Evolutionary conservation across 148 eudicot species (phyloP).

Genomic region (Rhododendron vialii): DNA sequence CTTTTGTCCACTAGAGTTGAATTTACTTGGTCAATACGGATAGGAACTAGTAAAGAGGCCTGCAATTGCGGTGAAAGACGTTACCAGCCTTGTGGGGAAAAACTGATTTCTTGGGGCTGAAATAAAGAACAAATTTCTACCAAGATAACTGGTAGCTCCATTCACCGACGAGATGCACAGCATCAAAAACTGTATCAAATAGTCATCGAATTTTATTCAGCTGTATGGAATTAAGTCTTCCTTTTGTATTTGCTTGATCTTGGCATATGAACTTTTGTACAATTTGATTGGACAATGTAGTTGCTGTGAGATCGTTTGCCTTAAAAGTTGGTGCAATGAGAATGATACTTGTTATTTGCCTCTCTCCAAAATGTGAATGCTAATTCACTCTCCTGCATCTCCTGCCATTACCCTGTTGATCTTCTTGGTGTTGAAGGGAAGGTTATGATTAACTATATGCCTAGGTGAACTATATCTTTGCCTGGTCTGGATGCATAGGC

Average conservation of each 20-base stretch:
- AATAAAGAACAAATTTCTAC: neutral
- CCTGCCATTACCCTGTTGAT: neutral
- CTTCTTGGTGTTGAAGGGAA: neutral
- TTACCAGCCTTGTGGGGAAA: neutral
- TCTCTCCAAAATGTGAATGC: neutral
- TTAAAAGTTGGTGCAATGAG: no score
- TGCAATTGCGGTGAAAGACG: neutral
- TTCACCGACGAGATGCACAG: neutral
- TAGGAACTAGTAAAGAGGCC: neutral
- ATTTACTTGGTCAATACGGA: neutral
- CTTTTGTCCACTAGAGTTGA: neutral
- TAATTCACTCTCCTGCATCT: neutral
- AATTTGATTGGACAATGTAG: neutral
- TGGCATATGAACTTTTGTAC: neutral
- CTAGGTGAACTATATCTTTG: neutral
- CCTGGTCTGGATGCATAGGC: neutral
- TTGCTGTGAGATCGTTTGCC: neutral
- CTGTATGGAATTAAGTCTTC: neutral
- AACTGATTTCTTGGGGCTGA: neutral
- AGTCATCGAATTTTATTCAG: neutral
- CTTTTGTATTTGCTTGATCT: neutral
- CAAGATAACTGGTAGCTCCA: neutral
- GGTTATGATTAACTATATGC: neutral
- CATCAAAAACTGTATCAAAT: neutral
- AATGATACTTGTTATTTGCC: neutral